Conservation (phyloP, 257 asterid species). For the Solanum lycopersicoides region DNA sequence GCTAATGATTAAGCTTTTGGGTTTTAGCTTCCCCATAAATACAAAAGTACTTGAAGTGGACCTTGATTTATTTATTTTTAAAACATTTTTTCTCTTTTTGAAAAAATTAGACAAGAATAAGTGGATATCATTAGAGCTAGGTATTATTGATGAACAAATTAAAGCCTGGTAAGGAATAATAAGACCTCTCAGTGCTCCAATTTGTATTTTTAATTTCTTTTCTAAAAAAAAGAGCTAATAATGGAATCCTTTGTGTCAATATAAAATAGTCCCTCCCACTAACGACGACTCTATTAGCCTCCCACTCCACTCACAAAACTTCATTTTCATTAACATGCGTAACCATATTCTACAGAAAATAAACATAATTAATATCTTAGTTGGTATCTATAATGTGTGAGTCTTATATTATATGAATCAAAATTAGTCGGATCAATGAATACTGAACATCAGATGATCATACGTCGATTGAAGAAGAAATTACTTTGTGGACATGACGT, state of each 20-base stretch:
- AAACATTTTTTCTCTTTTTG: too few species aligned
- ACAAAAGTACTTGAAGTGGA: background rate
- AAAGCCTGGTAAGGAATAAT: background rate
- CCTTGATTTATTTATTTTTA: background rate
- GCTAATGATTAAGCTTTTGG: background rate
- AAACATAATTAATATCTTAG: background rate
- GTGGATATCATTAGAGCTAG: background rate
- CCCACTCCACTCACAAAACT: constrained; percentile 29
- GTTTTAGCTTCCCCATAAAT: background rate
- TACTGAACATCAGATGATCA: background rate
- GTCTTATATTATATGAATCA: background rate
- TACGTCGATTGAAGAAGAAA: background rate
- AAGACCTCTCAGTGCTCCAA: constrained; percentile 35
- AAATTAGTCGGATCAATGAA: background rate
- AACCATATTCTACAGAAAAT: background rate
- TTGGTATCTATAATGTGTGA: background rate
- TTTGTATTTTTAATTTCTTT: background rate
- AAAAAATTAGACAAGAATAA: background rate
- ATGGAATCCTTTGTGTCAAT: constrained; percentile 54
- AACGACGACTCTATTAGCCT: background rate
- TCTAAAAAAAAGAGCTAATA: background rate
- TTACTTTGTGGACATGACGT: background rate
- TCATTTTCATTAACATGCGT: background rate
- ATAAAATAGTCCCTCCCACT: constrained; percentile 48
- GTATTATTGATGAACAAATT: background rate